Percentiles rank a stretch among this genome's conserved stretches.
These are phyloP conservation scores for Metarhizium brunneum DNA, from an alignment of 2,329 filamentous ascomycete genomes.

Conservation along the genomic window DNA sequence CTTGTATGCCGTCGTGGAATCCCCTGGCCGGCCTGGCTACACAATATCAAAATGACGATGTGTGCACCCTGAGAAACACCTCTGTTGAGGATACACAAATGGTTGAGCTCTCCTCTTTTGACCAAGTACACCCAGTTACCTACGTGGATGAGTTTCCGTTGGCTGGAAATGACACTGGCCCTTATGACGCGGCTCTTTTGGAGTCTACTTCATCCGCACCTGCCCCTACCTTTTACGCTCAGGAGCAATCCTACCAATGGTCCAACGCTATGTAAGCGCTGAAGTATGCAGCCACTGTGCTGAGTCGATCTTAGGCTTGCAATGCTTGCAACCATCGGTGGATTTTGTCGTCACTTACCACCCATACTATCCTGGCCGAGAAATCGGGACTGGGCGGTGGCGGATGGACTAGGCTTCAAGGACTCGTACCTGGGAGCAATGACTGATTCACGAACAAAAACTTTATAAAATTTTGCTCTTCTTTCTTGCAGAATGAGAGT, in stretches of 20 bases:
- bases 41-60: not conserved
- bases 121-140: not conserved
- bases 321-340: not conserved
- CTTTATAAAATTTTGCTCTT: not conserved
- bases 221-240: not conserved
- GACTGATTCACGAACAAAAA: not conserved
- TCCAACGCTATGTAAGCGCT: not conserved
- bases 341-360: not conserved
- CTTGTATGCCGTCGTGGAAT: not conserved
- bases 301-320: not conserved
- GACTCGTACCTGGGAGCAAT: not conserved
- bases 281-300: not conserved
- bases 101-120: not conserved
- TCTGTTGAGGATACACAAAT: not conserved
- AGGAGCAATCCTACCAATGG: not conserved
- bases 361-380: not conserved
- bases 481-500: not conserved
- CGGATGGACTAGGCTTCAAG: not conserved
- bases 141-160: not conserved
- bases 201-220: not conserved
- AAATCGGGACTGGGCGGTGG: not conserved
- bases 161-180: not conserved
- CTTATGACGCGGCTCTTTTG: not conserved
- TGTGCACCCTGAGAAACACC: not conserved
- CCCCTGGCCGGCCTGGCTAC: not conserved